phyloP scores from a whole-genome alignment of 176 grass and related monocot species.

The Rhynchospora breviuscula region DNA sequence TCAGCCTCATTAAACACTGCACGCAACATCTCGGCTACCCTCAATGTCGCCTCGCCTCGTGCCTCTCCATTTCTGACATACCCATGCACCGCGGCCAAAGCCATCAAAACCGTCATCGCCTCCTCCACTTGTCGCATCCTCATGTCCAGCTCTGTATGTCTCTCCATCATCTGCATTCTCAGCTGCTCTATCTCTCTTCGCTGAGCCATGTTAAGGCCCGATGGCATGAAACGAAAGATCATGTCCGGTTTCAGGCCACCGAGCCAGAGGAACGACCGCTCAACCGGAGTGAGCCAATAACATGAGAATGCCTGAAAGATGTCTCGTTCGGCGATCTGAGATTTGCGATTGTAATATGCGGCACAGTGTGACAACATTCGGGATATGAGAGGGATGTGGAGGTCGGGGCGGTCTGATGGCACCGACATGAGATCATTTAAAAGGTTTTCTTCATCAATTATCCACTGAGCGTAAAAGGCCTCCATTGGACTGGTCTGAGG shows the following conservation, averaged over 20 bases:
- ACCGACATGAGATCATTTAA: neutral
- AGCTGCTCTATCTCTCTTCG: neutral
- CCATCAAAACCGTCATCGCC: neutral
- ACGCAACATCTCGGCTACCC: constrained; percentile 4
- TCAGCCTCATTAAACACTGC: constrained; percentile 13
- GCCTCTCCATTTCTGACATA: neutral
- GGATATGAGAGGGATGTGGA: constrained; percentile 20
- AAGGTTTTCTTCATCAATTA: constrained; percentile 9
- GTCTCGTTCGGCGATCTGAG: constrained; percentile 21
- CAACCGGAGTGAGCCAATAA: constrained; percentile 11
- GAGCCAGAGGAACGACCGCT: neutral
- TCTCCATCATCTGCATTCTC: neutral
- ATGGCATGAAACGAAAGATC: constrained; percentile 4
- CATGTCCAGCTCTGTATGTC: neutral
- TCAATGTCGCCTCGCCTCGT: neutral
- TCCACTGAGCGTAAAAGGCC: neutral
- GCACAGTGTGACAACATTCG: neutral
- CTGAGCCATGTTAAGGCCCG: neutral
- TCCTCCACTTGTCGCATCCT: neutral
- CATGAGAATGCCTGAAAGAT: constrained; percentile 30
- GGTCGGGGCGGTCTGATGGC: constrained; percentile 19
- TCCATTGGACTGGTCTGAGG: constrained; percentile 1
- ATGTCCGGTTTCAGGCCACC: neutral
- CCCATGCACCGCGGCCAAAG: neutral
- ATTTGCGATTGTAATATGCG: constrained; percentile 4